Evolutionary conservation across 441 rosid genomes (phyloP).

Genomic region (Daphne laureola): DNA sequence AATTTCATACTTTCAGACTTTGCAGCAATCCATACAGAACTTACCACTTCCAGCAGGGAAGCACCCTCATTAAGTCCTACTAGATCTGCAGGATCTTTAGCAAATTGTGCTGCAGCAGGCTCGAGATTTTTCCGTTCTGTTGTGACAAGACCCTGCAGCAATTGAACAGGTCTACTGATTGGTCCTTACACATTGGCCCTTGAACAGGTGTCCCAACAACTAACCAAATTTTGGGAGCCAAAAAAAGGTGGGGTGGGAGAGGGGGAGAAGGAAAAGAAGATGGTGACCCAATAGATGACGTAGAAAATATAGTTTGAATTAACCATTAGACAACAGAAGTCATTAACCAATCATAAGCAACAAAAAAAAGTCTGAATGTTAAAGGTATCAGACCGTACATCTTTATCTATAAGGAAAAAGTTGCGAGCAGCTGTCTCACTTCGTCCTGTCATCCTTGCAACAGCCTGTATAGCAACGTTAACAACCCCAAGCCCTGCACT

Average conservation of each 20-base stretch:
- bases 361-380: too few species aligned
- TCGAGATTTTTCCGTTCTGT: slow-evolving; percentile 81
- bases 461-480: slow-evolving; percentile 67
- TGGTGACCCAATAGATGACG: not conserved
- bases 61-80: slow-evolving; percentile 80
- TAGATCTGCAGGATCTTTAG: slow-evolving; percentile 56
- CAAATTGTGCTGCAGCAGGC: slow-evolving; percentile 81
- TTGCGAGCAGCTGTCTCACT: slow-evolving; percentile 41
- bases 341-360: not conserved
- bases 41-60: slow-evolving; percentile 86
- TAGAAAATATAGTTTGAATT: too few species aligned
- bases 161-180: not conserved
- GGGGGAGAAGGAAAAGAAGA: not conserved
- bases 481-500: slow-evolving; percentile 98
- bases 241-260: too few species aligned
- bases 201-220: too few species aligned
- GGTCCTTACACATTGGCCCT: too few species aligned
- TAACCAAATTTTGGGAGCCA: too few species aligned
- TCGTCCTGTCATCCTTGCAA: slow-evolving; percentile 65
- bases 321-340: slow-evolving; percentile 1
- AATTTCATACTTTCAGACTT: slow-evolving; percentile 8
- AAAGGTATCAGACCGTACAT: slow-evolving; percentile 33
- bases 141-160: slow-evolving; percentile 79
- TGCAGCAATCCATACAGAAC: slow-evolving; percentile 15
- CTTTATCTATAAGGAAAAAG: slow-evolving; percentile 84